These are phyloP conservation scores for Blakeslea trispora DNA, from an alignment of 371 early-diverging fungal species.

Conservation along the genomic window DNA sequence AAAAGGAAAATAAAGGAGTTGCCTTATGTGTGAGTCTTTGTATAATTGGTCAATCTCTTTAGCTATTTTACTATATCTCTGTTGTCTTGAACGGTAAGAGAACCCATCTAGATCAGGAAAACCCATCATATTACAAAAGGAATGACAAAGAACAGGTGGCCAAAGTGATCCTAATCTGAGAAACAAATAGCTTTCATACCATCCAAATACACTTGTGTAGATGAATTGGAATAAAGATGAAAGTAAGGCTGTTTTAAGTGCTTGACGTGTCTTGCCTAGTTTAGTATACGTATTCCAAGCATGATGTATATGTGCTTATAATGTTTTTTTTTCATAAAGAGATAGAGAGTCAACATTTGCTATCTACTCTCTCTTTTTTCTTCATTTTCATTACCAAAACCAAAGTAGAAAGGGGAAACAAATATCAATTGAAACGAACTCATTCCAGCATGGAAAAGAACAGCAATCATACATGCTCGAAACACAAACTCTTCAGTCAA, in stretches of 20 bases:
- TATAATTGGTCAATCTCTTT: too few species aligned
- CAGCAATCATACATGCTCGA: constrained; percentile 61
- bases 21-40: too few species aligned
- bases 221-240: constrained; percentile 56
- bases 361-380: too few species aligned
- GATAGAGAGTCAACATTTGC: too few species aligned
- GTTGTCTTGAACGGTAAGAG: constrained; percentile 5
- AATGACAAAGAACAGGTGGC: constrained; percentile 52
- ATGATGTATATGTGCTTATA: constrained; percentile 61
- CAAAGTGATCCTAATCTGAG: constrained; percentile 49
- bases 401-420: constrained; percentile 65
- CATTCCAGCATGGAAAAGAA: constrained; percentile 46
- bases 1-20: constrained; percentile 6
- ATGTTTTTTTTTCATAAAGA: too few species aligned
- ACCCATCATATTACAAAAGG: constrained; percentile 71
- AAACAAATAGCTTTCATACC: constrained; percentile 63
- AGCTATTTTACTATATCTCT: constrained; percentile 25
- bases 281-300: constrained; percentile 51
- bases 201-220: constrained; percentile 74
- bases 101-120: constrained; percentile 54
- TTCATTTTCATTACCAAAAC: constrained; percentile 51
- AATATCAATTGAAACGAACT: constrained; percentile 42
- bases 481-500: constrained; percentile 71
- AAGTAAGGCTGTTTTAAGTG: constrained; percentile 38
- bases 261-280: constrained; percentile 33